Conservation (phyloP, 305 asterid species). For the Fraxinus latifolia region DNA sequence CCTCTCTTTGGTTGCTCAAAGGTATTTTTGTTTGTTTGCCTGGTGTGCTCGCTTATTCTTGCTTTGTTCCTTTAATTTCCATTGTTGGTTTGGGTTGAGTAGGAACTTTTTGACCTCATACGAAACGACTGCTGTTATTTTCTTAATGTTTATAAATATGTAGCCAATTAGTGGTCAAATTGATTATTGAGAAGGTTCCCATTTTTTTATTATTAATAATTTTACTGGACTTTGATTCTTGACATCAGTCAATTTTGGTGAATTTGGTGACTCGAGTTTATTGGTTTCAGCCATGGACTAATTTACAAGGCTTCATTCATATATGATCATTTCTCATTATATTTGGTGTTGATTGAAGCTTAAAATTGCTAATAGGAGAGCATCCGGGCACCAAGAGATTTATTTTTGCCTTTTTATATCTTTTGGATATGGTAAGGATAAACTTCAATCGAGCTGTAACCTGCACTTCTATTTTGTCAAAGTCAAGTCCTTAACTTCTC, state of each 20-base stretch:
- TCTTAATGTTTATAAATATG: neutral
- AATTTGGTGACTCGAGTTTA: neutral
- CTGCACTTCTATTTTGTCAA: neutral
- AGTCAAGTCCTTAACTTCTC: neutral
- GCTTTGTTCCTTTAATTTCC: neutral
- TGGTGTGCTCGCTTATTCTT: neutral
- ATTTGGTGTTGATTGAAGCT: neutral
- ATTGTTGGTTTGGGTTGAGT: neutral
- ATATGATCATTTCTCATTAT: neutral
- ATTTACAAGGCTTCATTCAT: neutral
- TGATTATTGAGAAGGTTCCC: neutral
- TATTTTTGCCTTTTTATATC: neutral
- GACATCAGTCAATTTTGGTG: neutral
- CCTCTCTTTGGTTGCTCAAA: slow-evolving; percentile 55
- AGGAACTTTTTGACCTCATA: neutral
- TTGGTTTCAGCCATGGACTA: neutral
- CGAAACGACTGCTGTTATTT: neutral
- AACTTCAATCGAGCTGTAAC: neutral
- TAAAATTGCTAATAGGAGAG: neutral
- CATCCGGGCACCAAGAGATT: neutral
- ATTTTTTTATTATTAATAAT: neutral
- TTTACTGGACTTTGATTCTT: neutral
- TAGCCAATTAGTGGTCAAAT: neutral
- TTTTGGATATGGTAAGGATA: neutral
- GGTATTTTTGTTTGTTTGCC: slow-evolving; percentile 32